Evolutionary conservation across 495 filamentous ascomycete genomes (phyloP), one percentile per base, ranked within the genome.

Genomic region (Xylaria cubensis): DNA sequence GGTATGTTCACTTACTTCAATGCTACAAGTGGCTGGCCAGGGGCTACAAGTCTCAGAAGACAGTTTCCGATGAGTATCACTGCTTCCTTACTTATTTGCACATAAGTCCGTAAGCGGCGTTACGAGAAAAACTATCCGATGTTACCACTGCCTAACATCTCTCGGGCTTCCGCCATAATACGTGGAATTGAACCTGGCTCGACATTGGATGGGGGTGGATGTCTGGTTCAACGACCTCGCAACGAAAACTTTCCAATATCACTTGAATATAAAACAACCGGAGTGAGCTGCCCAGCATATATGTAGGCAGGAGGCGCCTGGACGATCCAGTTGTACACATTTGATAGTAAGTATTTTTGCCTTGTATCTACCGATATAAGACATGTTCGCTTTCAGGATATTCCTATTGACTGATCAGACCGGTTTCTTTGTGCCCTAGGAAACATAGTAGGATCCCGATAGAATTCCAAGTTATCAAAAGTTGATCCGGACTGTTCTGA

Each of bases 381-480:
- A 24, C 21, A 44, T 12, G 59, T n/a, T 39, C 21, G 39, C 39
- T 29, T 21, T 39, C 59, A 21, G 3, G n/a, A 10, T 10, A 21
- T 15, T 61, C 19, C n/a, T 51, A 51, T 4, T 48, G 19, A n/a
- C 48, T 21, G n/a, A 24, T 3, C n/a, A 51, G 48, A 51, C 48
- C 21, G 7, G 48, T 9, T 51, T 51, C 48, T 51, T 51, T 51
- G 8, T 21, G 48, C 9, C 48, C 19, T 21, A 19, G n/a, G 9
- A 51, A 21, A 7, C n/a, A 21, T 8, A 24, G 2, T 6, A 8
- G 9, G 9, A 51, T 8, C 29, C 82, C 36, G 84, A 81, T 80
- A 85, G 83, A 21, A 73, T 86, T 86, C 44, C 17, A 17, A 17
- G 15, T 7, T 48, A 6, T 1, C 44, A 48, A 48, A 48, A 48